These are phyloP conservation scores for Dipteronia sinensis DNA, from an alignment of 345 rosid species.

Conservation along the genomic window DNA sequence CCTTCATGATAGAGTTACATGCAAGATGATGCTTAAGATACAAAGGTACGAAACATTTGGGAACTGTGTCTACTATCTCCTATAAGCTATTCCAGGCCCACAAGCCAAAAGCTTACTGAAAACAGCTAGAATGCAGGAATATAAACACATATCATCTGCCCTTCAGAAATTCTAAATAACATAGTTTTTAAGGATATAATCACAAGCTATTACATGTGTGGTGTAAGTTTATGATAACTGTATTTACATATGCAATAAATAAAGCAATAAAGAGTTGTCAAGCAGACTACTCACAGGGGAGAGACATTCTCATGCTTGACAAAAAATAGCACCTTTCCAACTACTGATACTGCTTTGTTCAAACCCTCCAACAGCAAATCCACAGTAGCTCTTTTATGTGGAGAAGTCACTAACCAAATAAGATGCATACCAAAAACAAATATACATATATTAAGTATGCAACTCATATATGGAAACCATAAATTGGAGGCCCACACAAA, in stretches of 20 bases:
- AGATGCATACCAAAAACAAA: constrained; percentile 10
- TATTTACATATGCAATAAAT: not conserved
- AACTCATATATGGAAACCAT: not conserved
- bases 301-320: constrained; percentile 60
- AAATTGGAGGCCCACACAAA: constrained; percentile 3
- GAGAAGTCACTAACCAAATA: constrained; percentile 43
- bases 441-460: constrained; percentile 8
- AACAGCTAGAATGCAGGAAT: not conserved
- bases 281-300: constrained; percentile 57
- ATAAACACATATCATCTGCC: not conserved
- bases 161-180: not conserved
- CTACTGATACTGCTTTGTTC: constrained; percentile 57
- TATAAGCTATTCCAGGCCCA: too few species aligned
- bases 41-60: not conserved
- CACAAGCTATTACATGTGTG: constrained; percentile 2
- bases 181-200: not conserved
- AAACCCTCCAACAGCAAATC: constrained; percentile 61
- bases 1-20: not conserved
- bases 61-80: too few species aligned
- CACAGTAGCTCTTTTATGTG: constrained; percentile 40
- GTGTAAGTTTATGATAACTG: not conserved
- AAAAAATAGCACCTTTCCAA: constrained; percentile 63
- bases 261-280: constrained; percentile 4
- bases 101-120: too few species aligned
- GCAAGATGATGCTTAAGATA: not conserved